Base-by-base conservation (phyloP, 1,284 basidiomycete genomes). In the Pseudozyma pruni region DNA sequence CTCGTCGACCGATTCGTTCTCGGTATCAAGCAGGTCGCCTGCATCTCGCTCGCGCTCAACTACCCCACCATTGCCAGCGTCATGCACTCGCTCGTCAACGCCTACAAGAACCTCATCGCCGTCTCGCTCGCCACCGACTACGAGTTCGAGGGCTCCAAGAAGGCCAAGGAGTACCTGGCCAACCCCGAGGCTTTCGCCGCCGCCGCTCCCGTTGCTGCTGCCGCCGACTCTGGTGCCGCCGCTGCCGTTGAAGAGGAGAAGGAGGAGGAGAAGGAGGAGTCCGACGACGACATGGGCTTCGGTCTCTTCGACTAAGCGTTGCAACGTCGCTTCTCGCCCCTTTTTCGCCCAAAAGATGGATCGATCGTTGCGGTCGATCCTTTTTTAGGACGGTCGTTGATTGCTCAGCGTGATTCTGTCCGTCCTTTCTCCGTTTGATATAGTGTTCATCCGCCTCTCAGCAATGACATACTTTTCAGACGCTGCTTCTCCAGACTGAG, bases 51-150 rank as follows among this genome's bases (percentile, higher is more conserved):
- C 79, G 95, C 95, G 27, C 87, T 95, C 84, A 90, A 93, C 85
- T 95, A 95, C 88, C 95, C 95, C 54, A 98, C 95, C 69, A 86
- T 98, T 76, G 94, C 91, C 75, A 97, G 94, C 58, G 90, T 98
- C 77, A 86, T 88, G 61, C 95, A 99, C 88, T 91, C 91, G 42
- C 88, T 99, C 67, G 93, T 98, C 88, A 97, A 98, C 87, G 88
- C 92, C 48, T 98, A 98, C 91, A 98, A 99, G 90, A 97, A 98
- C 88, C 86, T 98, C 74, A 78, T 83, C 39, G 91, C 92, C 57
- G 85, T 99, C 81, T 90, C 94, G 53, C 85, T 99, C 73, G 90
- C 88, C 59, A 97, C 95, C 76, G 95, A 98, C 55, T 95, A 93
- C 89, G 89, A 90, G 71, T 98, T 98, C 84, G 93, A 96, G 83